Conservation (phyloP, 2,329 filamentous ascomycete species). For the Xylaria sp. region DNA sequence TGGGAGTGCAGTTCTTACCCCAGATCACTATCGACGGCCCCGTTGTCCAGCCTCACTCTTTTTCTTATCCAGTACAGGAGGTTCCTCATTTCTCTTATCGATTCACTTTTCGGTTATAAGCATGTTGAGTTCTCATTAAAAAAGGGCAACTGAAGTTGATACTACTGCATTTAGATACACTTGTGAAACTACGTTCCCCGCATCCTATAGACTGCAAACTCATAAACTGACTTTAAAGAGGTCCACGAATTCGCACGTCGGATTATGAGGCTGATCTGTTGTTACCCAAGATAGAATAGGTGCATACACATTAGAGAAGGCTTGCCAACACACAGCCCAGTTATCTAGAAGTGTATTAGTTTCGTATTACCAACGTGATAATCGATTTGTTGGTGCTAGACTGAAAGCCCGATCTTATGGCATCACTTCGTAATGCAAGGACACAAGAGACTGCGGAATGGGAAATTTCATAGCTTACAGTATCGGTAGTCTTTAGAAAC, state of each 20-base stretch:
- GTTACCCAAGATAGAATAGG: slow-evolving; percentile 21
- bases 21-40: no score
- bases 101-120: no score
- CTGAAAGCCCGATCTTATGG: background rate
- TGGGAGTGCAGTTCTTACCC: no score
- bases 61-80: no score
- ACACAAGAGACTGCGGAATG: background rate
- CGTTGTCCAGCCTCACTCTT: no score
- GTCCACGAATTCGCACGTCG: slow-evolving; percentile 16
- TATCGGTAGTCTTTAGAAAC: background rate
- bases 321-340: slow-evolving; percentile 20
- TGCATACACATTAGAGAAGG: background rate
- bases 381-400: no score
- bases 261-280: slow-evolving; percentile 14
- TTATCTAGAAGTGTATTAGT: slow-evolving; percentile 6
- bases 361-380: background rate
- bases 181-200: background rate
- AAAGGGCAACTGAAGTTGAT: no score
- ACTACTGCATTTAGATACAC: background rate
- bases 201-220: background rate
- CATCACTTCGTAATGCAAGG: background rate
- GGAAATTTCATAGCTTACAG: background rate
- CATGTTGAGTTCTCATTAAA: no score
- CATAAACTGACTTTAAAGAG: slow-evolving; percentile 1
- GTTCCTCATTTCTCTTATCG: no score